Evolutionary conservation across 1,284 basidiomycete species (phyloP).

Genomic region (Xanthoconium separans): DNA sequence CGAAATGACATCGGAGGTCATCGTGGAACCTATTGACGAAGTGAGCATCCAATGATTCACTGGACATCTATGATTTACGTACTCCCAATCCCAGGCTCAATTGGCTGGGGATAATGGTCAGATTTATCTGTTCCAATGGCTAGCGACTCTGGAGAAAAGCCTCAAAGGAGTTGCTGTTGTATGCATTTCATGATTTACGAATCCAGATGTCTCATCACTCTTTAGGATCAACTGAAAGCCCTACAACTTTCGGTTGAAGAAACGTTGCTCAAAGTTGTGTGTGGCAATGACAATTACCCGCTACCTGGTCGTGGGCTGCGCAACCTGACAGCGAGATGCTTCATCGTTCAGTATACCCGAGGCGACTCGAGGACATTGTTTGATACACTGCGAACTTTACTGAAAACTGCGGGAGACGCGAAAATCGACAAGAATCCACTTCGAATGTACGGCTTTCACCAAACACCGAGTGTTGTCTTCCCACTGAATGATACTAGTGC

Average conservation of each 20-base stretch:
- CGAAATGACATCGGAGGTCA: conserved; percentile 26
- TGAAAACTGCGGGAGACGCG: conserved; percentile 72
- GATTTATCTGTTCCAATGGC: conserved; percentile 81
- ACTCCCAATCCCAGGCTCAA: conserved; percentile 49
- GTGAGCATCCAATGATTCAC: conserved; percentile 20
- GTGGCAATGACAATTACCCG: conserved; percentile 63
- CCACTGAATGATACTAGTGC: conserved; percentile 45
- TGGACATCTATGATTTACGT: conserved; percentile 11
- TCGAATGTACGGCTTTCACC: conserved; percentile 58
- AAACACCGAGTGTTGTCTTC: conserved; percentile 4
- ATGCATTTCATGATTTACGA: conserved; percentile 24
- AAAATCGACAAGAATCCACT: conserved; percentile 67
- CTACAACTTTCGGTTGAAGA: conserved; percentile 61
- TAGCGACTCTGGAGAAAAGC: conserved; percentile 64
- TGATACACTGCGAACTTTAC: conserved; percentile 79
- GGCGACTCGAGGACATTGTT: conserved; percentile 86
- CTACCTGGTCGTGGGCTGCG: conserved; percentile 84
- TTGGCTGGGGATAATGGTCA: conserved; percentile 75
- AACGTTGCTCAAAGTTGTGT: conserved; percentile 62
- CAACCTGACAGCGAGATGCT: conserved; percentile 75
- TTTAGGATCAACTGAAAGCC: conserved; percentile 64
- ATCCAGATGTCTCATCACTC: conserved; percentile 5
- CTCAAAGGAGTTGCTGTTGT: conserved; percentile 52
- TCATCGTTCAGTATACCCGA: conserved; percentile 75
- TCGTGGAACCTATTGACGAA: conserved; percentile 32